Base-by-base conservation (phyloP, 148 eudicot species). In the Heliamphora exappendiculata region DNA sequence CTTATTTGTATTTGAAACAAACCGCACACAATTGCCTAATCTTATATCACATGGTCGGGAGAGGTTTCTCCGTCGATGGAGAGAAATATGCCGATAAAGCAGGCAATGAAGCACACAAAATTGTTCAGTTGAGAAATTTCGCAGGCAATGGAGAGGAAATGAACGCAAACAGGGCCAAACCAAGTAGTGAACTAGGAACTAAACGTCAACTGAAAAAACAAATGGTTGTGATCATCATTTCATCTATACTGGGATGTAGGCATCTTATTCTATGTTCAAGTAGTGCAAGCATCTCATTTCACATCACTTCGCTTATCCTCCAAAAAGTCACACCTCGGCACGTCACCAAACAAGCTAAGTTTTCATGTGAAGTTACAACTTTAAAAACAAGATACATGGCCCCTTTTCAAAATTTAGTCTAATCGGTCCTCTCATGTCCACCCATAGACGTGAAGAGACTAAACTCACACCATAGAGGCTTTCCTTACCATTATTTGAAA, bases 381-480 rank as follows among this genome's bases (percentile, higher is more conserved):
- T 54, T 8, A 29, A 67, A 66, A 76, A 29, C 50, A 33, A 53
- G 49, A 68, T 76, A 67, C 62, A 51, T 67, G 1, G 49, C 58
- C 58, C 78, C 72, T 22, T 34, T 51, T 24, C 22, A 22, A 76
- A 16, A 49, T 17, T 34, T 1, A 28, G 29, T 60, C 77, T 74
- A 59, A 22, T 74, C 69, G 12, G 14, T 42, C 17, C 77, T 74
- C 67, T 74, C 78, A 45, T 29, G 42, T 2, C 55, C 68, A 54
- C 63, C 63, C 20, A 54, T 22, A 53, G 33, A 54, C 62, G 64
- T 72, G 47, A 54, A 54, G 42, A 75, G 78, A 69, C 78, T 68
- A 2, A 80, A 75, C 75, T 75, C 78, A 19, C 37, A 8, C 31
- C 24, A 13, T 7, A 17, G 0, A 34, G 65, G 29, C 34, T 28